Base-by-base conservation (phyloP, 2,329 filamentous ascomycete genomes). In the Aureobasidium subglaciale region DNA sequence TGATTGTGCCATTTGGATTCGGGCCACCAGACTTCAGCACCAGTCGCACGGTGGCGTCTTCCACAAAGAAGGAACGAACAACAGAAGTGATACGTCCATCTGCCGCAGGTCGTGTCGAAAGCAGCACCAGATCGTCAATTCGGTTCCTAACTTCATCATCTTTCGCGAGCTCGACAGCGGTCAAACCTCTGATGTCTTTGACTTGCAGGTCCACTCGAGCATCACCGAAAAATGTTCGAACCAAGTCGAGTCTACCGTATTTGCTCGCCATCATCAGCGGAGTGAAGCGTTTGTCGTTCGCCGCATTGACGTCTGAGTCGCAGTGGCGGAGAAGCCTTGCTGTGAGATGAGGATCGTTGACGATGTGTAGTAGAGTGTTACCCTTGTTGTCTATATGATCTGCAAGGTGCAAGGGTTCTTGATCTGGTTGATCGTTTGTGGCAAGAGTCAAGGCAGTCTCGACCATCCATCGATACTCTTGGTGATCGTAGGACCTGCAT, bases 201-300 rank as follows among this genome's bases (percentile, higher is more conserved):
- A 91, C 83, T 38, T 86, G 84, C 13, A 92, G 73, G 67, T 99
- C 93, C 4, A 96, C 90, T 63, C 95, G 79, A 22, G 89, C 82
- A 67, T 99, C 93, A 38, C 86, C 81, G 69, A 95, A 97, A 5
- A 99, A 78, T 9, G 86, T 85, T 57, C 91, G 81, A 16, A 99
- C 92, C 77, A 96, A 89, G 64, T 97, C 93, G 54, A 95, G 87
- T 59, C 93, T 83, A 30, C 93, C 93, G 67, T 97, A 99, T 70
- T 99, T 99, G 79, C 92, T 97, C 7, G 92, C 92, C 59, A 99
- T 87, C 93, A 99, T 99, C 56, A 99, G 77, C 1, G 93, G 86
- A 0, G 95, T 99, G 67, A 99, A 97, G 45, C 83, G 86, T 73
- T 90, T 96, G 63, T 97, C 91, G 66, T 99, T 99, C 8, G 86